Conservation (phyloP, 225 moss, liverwort and hornwort genomes). For the Rhytidiadelphus loreus region DNA sequence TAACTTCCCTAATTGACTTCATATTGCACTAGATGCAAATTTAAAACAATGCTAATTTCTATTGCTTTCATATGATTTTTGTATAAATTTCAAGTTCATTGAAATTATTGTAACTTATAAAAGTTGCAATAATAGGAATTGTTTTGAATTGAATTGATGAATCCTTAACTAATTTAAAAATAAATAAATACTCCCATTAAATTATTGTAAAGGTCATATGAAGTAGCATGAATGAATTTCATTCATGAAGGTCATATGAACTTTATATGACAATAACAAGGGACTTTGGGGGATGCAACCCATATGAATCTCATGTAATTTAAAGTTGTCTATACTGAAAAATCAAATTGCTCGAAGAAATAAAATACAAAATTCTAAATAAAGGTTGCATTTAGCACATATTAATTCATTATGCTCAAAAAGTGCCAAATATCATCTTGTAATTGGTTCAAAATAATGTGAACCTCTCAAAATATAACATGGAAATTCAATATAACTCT, state of each 20-base stretch:
- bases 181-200: neutral
- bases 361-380: neutral
- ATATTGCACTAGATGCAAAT: neutral
- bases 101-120: neutral
- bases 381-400: rapidly evolving
- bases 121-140: neutral
- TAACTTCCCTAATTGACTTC: neutral
- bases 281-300: neutral
- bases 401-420: neutral
- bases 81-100: too few relatives aligned
- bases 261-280: neutral
- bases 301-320: rapidly evolving
- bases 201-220: neutral
- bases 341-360: neutral
- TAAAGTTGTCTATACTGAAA: neutral
- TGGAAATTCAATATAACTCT: neutral
- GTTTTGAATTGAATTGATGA: neutral
- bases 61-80: neutral
- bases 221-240: neutral
- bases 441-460: neutral
- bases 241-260: neutral
- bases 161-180: neutral
- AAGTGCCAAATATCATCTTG: neutral
- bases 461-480: too few relatives aligned
- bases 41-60: neutral